Base-by-base conservation (phyloP, 441 rosid species). In the Hypseocharis bilobata region DNA sequence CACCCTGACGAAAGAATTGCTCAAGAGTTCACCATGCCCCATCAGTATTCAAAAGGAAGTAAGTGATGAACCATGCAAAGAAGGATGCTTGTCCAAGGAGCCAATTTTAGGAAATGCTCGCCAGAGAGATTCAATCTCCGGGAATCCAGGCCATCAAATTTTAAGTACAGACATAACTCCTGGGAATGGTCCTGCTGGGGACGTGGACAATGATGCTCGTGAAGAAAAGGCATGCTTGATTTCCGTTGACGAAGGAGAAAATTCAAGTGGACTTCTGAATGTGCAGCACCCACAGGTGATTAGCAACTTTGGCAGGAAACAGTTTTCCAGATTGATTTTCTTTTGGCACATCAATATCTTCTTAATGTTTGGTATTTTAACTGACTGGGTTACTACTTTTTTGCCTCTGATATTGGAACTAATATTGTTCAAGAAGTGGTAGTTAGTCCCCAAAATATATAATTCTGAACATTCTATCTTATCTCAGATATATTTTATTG, bases 231-330 rank as follows among this genome's bases (percentile, higher is more conserved):
- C 66, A 38, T 62, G 62, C 68, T 58, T 73, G 38, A 76, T 30
- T 75, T 64, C 70, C 60, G 62, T 36, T 59, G 62, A 65, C 49
- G 80, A 72, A 67, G 72, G 65, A 51, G 73, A 47, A 62, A 27
- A 63, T 60, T 63, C 76, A 45, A 69, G 54, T 23, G 61, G 63
- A 10, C 62, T 72, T 11, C 22, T 47, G 20, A 62, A 69, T 52
- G 51, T 51, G 54, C 85, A 66, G 68, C 75, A 71, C 7, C 76
- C 70, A 67, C 77, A 70, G 86, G 89, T 83, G 76, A 75, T 44
- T 51, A 52, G n/a, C 49, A 30, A 65, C 62, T 22, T 71, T 71
- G 40, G 38, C 64, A 38, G 19, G 32, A 55, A 51, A 62, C 7
- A 19, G 13, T 29, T 45, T 63, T 67, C 44, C 34, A 28, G 8